Conservation (phyloP, 306 rosid genomes). For the Sicyos baderoa region DNA sequence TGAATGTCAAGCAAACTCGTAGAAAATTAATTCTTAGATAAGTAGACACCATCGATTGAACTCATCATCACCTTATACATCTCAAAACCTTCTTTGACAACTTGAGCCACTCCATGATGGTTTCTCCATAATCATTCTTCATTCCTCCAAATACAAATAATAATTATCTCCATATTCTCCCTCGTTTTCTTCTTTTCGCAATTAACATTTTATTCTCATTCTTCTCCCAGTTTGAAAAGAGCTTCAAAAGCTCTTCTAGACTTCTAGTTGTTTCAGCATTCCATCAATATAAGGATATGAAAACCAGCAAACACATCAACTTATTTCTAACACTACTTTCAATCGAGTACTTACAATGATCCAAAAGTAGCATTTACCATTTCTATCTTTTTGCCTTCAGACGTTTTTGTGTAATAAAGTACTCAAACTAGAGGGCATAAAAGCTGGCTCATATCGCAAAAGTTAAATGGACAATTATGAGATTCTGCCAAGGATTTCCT, state of each 20-base stretch:
- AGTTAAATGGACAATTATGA: slow-evolving; percentile 9
- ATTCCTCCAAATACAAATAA: no score
- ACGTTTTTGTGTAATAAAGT: neutral
- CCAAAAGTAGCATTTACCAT: neutral
- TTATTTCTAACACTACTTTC: neutral
- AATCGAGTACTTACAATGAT: neutral
- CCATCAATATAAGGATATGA: neutral
- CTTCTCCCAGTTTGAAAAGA: neutral
- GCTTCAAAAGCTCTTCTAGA: neutral
- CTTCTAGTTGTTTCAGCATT: neutral
- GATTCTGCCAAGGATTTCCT: slow-evolving; percentile 22
- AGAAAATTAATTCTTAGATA: no score
- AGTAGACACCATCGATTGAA: no score
- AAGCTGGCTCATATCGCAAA: slow-evolving; percentile 15
- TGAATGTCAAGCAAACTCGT: no score
- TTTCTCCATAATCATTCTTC: no score
- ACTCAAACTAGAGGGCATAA: slow-evolving; percentile 1
- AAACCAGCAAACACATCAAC: neutral
- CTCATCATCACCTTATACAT: no score
- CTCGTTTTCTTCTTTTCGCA: no score
- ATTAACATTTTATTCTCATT: no score
- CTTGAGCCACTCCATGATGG: no score
- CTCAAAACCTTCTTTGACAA: no score
- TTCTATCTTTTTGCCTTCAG: neutral
- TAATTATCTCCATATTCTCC: no score